Evolutionary conservation across 768 basidiomycete genomes (phyloP).

Genomic region (Pleurotus cornucopiae): DNA sequence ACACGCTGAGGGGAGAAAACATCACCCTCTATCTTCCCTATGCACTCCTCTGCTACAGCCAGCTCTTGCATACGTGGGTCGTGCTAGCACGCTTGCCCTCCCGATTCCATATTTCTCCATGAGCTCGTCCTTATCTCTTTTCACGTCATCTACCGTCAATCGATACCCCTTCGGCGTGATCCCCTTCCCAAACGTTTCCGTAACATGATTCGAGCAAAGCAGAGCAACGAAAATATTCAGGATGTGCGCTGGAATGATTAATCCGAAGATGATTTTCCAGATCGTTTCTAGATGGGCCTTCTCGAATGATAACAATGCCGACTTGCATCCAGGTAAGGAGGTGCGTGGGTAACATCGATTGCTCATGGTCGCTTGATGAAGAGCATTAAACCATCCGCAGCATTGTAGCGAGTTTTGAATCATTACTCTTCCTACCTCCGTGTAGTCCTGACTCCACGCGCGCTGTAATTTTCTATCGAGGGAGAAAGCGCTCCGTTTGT

Average conservation of each 20-base stretch:
- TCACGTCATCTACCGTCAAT: constrained; percentile 44
- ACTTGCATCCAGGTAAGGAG: constrained; percentile 65
- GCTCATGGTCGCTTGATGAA: constrained; percentile 58
- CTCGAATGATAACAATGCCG: constrained; percentile 52
- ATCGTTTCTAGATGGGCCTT: constrained; percentile 37
- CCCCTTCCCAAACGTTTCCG: constrained; percentile 58
- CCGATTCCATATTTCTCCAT: background rate
- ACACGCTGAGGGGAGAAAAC: too few relatives aligned
- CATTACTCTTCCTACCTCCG: constrained; percentile 44
- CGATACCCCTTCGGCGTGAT: constrained; percentile 59
- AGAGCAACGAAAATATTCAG: constrained; percentile 54
- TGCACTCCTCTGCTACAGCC: constrained; percentile 15
- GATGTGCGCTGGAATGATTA: constrained; percentile 53
- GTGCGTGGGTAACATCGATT: constrained; percentile 58
- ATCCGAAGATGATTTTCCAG: constrained; percentile 48
- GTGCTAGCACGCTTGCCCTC: constrained; percentile 8
- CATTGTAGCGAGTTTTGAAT: constrained; percentile 62
- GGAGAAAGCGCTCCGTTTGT: constrained; percentile 55
- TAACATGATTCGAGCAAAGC: constrained; percentile 69
- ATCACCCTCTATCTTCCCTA: constrained; percentile 17
- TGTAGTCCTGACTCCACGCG: constrained; percentile 64
- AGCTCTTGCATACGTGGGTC: constrained; percentile 17
- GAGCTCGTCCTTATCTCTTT: constrained; percentile 32
- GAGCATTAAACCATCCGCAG: constrained; percentile 61
- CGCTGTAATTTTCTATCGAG: constrained; percentile 65